Evolutionary conservation across 805 yeast genomes (phyloP), one percentile per base, ranked within the genome.

Genomic region (Metschnikowia drakensbergensis): DNA sequence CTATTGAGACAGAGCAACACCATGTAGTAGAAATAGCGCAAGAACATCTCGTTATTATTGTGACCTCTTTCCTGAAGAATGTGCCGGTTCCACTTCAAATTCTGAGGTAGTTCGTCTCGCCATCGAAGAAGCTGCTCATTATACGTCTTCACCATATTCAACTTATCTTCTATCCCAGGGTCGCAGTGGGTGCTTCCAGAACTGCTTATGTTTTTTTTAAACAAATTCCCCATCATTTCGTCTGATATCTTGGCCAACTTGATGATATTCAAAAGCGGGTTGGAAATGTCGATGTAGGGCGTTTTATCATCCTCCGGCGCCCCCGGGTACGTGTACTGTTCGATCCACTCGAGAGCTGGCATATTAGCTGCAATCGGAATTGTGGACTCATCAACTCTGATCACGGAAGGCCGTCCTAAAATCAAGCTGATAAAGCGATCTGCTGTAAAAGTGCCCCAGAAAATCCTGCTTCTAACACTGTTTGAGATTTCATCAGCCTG

Each of bases 361-460:
- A 53, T 48, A 42, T 53, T 48, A 8, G 37, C 47, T 4, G 53
- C 42, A 33, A 42, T 47, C 5, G 49, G 53, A 30, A 51, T 53
- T 10, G 56, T 51, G 13, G 51, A 28, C 4, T 45, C 44, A 27
- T 47, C 47, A 23, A 42, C 46, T 22, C 41, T 51, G 22, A 51
- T 42, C 17, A 46, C 47, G n/a, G 46, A 43, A 3, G 54, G 53
- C 28, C 54, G 44, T 5, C 56, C 56, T 22, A 51, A 42, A 22
- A 51, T 46, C 34, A 53, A 42, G 38, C 54, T 43, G n/a, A 51
- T 31, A 28, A 53, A 53, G n/a, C 53, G 47, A 41, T 53, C 56
- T 10, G 51, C 56, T 28, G 50, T 39, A 29, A 51, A 48, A 8
- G 51, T 46, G 39, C 56, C 56, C 56, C 54, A 53, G 47, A 48